Evolutionary conservation across 345 rosid species (phyloP).

Genomic region (Eucalyptus cloeziana): DNA sequence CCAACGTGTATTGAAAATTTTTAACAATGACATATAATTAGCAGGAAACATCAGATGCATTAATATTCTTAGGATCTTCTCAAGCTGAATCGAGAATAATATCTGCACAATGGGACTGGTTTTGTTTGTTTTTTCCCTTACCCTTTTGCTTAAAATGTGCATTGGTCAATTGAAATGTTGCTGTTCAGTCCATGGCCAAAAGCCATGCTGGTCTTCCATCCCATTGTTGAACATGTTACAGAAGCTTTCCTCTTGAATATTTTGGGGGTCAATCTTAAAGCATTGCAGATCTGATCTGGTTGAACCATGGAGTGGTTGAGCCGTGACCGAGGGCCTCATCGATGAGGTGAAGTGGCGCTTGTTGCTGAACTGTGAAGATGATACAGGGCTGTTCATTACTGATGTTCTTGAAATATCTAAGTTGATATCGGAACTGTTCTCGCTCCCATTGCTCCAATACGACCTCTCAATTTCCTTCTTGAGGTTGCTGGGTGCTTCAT

Average conservation of each 20-base stretch:
- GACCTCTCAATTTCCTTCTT: not conserved
- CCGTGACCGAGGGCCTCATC: not conserved
- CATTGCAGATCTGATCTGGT: not conserved
- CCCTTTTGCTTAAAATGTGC: not conserved
- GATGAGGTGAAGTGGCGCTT: not conserved
- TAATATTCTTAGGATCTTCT: not conserved
- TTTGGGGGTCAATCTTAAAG: not conserved
- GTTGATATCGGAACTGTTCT: not conserved
- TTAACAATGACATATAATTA: not conserved
- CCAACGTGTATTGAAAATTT: not conserved
- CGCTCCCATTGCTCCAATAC: not conserved
- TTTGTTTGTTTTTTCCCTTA: not conserved
- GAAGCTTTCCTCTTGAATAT: constrained; percentile 13
- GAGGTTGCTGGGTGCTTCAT: not conserved
- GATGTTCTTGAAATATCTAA: not conserved
- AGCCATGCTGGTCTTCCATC: not conserved
- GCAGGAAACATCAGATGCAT: not conserved
- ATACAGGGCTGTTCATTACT: not conserved
- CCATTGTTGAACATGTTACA: constrained; percentile 2
- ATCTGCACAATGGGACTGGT: not conserved
- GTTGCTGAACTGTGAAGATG: not conserved
- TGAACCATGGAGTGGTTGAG: not conserved
- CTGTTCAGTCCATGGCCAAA: constrained; percentile 1
- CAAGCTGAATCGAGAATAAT: not conserved
- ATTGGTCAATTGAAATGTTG: not conserved